phyloP scores from a whole-genome alignment of 257 asterid genomes.

The Primulina tabacum region DNA sequence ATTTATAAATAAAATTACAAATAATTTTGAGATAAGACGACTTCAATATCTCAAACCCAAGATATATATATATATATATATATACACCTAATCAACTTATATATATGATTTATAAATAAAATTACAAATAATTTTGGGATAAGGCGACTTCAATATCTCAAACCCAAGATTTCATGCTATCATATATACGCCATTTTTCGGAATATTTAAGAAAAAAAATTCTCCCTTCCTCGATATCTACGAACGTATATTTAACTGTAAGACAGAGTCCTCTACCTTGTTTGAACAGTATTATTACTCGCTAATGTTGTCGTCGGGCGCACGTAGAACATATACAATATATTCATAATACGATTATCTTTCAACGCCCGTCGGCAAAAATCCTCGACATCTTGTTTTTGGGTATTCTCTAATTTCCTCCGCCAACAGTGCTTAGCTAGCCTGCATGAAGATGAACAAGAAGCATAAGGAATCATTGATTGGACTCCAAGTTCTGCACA shows the following conservation, averaged over 20 bases:
- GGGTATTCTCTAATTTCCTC: not conserved
- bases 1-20: too few relatives aligned
- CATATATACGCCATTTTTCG: not conserved
- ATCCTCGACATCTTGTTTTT: not conserved
- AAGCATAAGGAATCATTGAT: conserved; percentile 31
- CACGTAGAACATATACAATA: not conserved
- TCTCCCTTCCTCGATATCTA: not conserved
- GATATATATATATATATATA: not conserved
- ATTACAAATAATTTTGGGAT: too few relatives aligned
- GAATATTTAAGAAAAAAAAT: too few relatives aligned
- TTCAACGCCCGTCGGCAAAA: too few relatives aligned
- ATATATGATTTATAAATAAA: too few relatives aligned
- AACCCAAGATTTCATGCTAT: not conserved
- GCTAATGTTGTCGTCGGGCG: not conserved
- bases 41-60: not conserved
- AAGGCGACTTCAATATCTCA: not conserved
- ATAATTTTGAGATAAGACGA: too few relatives aligned
- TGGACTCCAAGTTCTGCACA: conserved; percentile 43
- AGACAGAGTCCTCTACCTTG: too few relatives aligned
- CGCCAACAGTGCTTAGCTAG: not conserved
- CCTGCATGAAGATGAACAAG: conserved; percentile 40
- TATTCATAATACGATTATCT: too few relatives aligned
- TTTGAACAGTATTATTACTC: too few relatives aligned
- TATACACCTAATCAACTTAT: too few relatives aligned
- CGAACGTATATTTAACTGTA: not conserved